Evolutionary conservation across 805 yeast species (phyloP), one percentile per base, ranked within the genome.

Genomic region (Starmerella kuoi): DNA sequence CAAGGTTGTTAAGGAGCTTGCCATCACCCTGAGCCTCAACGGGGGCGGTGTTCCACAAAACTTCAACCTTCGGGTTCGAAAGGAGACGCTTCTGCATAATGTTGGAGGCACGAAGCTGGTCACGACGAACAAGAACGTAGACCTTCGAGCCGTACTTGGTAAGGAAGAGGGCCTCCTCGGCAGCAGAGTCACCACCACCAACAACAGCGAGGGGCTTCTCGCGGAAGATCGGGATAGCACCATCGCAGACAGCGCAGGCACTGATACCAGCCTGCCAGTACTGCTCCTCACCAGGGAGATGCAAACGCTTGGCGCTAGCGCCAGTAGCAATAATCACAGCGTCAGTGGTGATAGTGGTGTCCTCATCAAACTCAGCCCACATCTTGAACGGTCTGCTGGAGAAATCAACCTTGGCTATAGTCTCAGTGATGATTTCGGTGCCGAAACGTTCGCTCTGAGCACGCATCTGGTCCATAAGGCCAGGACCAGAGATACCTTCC

Each of bases 131-230:
- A 55, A 91, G 71, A 63, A 91, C 68, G 65, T 68, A 85, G 44
- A 91, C 98, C 70, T 91, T 91, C 41, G 96, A 85, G 50, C 94
- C 99, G 66, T 91, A 91, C 65, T 91, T 91, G 57, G 99, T 91
- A 63, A 91, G 73, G 67, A 91, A 91, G 53, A 83, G 69, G 25
- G 99, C 98, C 69, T 91, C 99, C 69, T 91, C 99, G 65, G 97
- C 94, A 17, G 99, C 99, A 53, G 96, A 86, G 66, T 91, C 99
- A 64, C 99, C 99, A 54, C 99, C 99, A 47, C 99, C 99, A 54
- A 91, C 70, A 44, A 91, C 99, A 21, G 95, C 97, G 61, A 91
- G 74, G 31, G 98, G 97, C 67, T 86, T 82, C 72, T 91, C 82
- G 73, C 97, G 83, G 72, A 91, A 91, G 56, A 91, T 87, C 55